Evolutionary conservation across 2,329 filamentous ascomycete genomes (phyloP), one percentile per base, ranked within the genome.

Genomic region (Aspergillus niger): DNA sequence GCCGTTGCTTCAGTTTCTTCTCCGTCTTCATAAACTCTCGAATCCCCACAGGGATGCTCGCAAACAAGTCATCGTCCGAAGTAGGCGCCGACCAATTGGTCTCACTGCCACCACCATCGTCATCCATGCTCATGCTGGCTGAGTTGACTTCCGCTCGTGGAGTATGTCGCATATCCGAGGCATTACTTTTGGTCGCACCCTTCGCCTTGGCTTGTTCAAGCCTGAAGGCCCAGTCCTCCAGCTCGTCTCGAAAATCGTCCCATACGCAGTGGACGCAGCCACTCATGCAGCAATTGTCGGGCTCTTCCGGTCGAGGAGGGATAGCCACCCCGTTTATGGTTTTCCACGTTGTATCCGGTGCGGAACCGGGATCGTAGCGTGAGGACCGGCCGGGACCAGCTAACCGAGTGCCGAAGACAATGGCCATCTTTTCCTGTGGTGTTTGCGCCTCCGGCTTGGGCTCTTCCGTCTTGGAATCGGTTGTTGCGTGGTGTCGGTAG

Each of bases 231-330:
- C 92, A 98, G 60, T 91, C 90, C 75, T 98, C 93, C 77, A 98
- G 83, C 55, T 98, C 95, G 67, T 99, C 94, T 8, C 93, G 85
- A 76, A 89, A 98, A 56, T 87, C 82, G 69, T 97, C 93, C 93
- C 93, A 98, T 2, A 98, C 95, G 76, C 95, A 99, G 75, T 98
- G 93, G 52, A 97, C 94, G 74, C 95, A 99, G 3, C 95, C 95
- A 72, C 91, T 95, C 95, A 99, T 99, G 78, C 95, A 99, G 83
- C 95, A 99, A 73, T 99, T 97, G 71, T 98, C 95, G 3, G 95
- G 95, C 77, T 99, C 94, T 51, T 87, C 84, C 1, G 95, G 95
- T 51, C 86, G 85, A 0, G 92, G 93, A 2, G 95, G 95, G 4
- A 98, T 89, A 17, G 86, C 78, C 1, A 98, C 85, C 3, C 93